phyloP scores from a whole-genome alignment of 345 rosid genomes.

The Raphanus raphanistrum region DNA sequence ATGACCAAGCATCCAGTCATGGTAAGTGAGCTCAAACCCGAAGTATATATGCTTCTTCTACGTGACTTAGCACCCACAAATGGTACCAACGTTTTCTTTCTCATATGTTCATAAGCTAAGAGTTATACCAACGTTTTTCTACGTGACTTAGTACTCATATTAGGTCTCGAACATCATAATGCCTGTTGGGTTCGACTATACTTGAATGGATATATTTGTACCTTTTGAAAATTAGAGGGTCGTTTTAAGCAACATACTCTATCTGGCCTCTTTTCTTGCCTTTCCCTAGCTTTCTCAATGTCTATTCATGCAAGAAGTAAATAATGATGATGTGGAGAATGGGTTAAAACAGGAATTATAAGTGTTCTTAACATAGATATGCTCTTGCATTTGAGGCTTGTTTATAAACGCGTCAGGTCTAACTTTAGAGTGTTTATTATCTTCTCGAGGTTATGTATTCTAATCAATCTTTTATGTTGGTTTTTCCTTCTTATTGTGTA shows the following conservation, averaged over 20 bases:
- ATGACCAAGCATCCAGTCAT: conserved; percentile 95
- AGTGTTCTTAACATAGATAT: conserved; percentile 2
- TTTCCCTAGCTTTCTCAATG: conserved; percentile 9
- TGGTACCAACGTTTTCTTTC: conserved; percentile 2
- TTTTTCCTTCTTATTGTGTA: conserved; percentile 53
- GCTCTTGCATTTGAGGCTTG: conserved; percentile 15
- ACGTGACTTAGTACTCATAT: background rate
- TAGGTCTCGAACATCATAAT: conserved; percentile 14
- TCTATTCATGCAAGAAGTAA: conserved; percentile 17
- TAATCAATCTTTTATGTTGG: conserved; percentile 41
- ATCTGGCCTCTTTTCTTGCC: conserved; percentile 6
- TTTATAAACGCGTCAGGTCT: conserved; percentile 1
- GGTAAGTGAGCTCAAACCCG: conserved; percentile 50
- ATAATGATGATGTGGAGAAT: background rate
- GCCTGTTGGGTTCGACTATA: background rate
- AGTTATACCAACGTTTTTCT: background rate
- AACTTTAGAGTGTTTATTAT: conserved; percentile 8
- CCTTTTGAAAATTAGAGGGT: background rate
- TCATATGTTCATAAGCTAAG: background rate
- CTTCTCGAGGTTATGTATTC: conserved; percentile 15
- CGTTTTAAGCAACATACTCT: conserved; percentile 4
- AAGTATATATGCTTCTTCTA: conserved; percentile 5
- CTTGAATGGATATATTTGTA: conserved; percentile 17
- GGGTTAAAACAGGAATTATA: background rate
- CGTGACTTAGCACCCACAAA: background rate